Base-by-base conservation (phyloP, 2,329 filamentous ascomycete genomes). In the Magnaporthiopsis rhizophila region DNA sequence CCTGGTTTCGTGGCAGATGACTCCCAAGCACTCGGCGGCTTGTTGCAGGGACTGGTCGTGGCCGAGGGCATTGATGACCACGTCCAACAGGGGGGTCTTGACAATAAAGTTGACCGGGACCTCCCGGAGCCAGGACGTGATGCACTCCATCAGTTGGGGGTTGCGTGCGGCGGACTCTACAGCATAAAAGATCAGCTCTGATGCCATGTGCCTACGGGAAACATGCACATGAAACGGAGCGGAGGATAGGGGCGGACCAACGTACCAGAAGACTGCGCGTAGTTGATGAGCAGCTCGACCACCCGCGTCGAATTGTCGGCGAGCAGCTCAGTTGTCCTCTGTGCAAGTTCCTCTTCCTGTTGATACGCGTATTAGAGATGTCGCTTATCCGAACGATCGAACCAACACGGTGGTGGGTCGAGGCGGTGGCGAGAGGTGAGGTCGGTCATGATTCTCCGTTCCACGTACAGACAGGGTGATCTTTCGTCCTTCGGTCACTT, bases 401-500 rank as follows among this genome's bases (percentile, higher is more conserved):
- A 50, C 72, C 73, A 70, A 65, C 65, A 68, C 70, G 71, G 69
- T 68, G 71, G 68, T 66, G 71, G 70, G 67, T 71, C 71, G 69
- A 67, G 68, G 28, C 24, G 28, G 53, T 36, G 68, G 68, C 69
- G 68, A 69, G 65, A 69, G 71, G 76, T 74, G 71, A 78, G 75
- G 78, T 76, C 78, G 80, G 76, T 79, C 74, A 74, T 72, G 45
- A 53, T 79, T 63, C 57, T 59, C 76, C 81, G 82, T 81, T 89
- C 87, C 85, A 94, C 92, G 82, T 95, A 97, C 93, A 86, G 92
- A 93, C 80, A 99, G 85, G 84, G 92, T 97, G 84, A 99, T 97
- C 82, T 98, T 99, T 80, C 95, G 92, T 80, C 95, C 95, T 84
- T 99, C 94, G 71, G 91, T 98, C 74, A 99, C 95, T 84, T 99